These are phyloP conservation scores for Alternaria tenuissima DNA, from an alignment of 2,329 filamentous ascomycete species.

Conservation along the genomic window DNA sequence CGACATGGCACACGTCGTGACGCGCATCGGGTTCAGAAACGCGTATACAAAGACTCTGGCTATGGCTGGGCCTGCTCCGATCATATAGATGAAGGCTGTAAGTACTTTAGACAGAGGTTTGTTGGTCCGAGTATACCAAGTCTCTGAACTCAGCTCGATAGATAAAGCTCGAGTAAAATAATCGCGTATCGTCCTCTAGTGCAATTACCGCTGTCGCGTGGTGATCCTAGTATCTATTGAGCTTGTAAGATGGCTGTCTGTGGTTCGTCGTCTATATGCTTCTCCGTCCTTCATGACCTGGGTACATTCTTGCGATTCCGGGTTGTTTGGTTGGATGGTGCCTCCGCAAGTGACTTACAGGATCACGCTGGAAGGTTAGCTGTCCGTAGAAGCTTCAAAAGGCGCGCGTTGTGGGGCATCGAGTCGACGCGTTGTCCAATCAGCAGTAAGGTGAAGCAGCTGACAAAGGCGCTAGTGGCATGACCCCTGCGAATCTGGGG, in stretches of 20 bases:
- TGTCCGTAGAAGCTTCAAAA: constrained; percentile 1
- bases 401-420: not conserved
- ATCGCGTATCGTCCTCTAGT: not conserved
- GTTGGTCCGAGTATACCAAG: not conserved
- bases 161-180: not conserved
- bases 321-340: not conserved
- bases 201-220: not conserved
- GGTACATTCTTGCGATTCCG: too few species aligned
- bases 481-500: constrained; percentile 27
- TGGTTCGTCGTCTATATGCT: too few species aligned
- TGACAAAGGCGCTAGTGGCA: constrained; percentile 23
- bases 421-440: constrained; percentile 12
- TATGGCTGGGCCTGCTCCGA: not conserved
- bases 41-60: not conserved
- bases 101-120: not conserved
- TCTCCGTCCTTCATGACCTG: too few species aligned
- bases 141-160: not conserved
- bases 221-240: not conserved
- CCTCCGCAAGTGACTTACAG: not conserved
- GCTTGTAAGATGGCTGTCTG: not conserved
- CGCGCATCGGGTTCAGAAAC: not conserved
- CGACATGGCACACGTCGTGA: not conserved
- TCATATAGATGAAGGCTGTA: not conserved
- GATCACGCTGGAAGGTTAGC: constrained; percentile 1
- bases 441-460: constrained; percentile 8